These are phyloP conservation scores for Neopestalotiopsis sp. DNA, from an alignment of 2,329 filamentous ascomycete genomes.

Conservation along the genomic window DNA sequence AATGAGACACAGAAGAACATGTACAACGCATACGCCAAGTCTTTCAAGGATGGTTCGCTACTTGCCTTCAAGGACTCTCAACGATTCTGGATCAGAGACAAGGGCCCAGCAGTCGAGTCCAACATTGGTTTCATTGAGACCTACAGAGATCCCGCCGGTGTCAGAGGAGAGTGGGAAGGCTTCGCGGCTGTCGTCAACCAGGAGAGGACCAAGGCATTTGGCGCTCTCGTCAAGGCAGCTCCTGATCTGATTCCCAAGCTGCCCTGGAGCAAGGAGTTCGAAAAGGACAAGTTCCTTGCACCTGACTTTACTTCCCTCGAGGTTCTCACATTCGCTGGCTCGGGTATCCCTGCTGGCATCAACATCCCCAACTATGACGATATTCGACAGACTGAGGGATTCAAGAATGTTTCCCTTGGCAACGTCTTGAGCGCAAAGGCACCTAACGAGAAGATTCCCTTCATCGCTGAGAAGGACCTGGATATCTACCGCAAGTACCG, in stretches of 20 bases:
- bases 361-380: conserved; percentile 69
- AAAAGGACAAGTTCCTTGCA: conserved; percentile 94
- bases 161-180: conserved; percentile 84
- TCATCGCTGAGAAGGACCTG: conserved; percentile 81
- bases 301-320: conserved; percentile 97
- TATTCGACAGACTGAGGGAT: conserved; percentile 81
- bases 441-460: conserved; percentile 89
- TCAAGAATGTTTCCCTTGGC: conserved; percentile 92
- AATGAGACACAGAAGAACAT: conserved; percentile 76
- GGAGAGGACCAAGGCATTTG: conserved; percentile 87
- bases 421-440: conserved; percentile 93
- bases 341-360: conserved; percentile 66
- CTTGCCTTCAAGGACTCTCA: conserved; percentile 82
- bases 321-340: conserved; percentile 79
- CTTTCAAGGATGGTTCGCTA: conserved; percentile 76
- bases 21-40: conserved; percentile 68
- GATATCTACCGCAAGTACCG: conserved; percentile 81
- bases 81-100: conserved; percentile 81
- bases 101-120: conserved; percentile 78
- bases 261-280: conserved; percentile 87
- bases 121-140: conserved; percentile 88
- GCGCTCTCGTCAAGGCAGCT: conserved; percentile 80
- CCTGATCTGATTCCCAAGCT: conserved; percentile 85
- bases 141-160: conserved; percentile 81
- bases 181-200: conserved; percentile 86